Evolutionary conservation across 164 flowering plant species (phyloP), one percentile per base, ranked within the genome.

Genomic region (Cinnamomum chago): DNA sequence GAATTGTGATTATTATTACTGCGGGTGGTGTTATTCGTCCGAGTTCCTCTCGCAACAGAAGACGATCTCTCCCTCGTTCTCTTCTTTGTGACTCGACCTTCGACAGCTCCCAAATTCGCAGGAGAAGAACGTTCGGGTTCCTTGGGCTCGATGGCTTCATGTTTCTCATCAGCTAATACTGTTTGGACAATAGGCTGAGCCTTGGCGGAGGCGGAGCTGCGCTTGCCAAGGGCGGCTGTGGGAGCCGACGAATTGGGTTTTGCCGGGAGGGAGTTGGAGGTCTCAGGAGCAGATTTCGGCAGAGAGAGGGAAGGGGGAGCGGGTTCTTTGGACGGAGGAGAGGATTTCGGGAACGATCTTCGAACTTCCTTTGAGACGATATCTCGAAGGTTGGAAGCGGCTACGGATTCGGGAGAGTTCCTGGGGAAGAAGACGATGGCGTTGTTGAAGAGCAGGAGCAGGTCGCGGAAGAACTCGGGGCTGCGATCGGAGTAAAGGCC

Each of bases 391-490:
- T 84, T 79, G 12, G 3, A 6, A 5, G 95, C 96, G 2, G 91
- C 83, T 0, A 30, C n/a, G 20, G 77, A 83, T 62, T 93, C 93
- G 0, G 72, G 24, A 2, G 93, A 90, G 60, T 50, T 51, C 27
- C 75, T 60, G 22, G 82, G 84, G 66, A 83, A 76, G 76, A 83
- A 91, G 90, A 85, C 88, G 28, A 88, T 82, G 23, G 85, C 74
- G 76, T 90, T 88, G 65, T 90, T 91, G 85, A 75, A 91, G 88
- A 87, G 77, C 28, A 91, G 86, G 30, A 93, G 85, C 22, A 90
- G 78, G 4, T 91, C 81, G 75, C 91, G 96, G 1, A 90, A 81
- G 81, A 71, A 88, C 71, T 88, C 87, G 11, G 76, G 67, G 65
- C 62, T 27, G 67, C 60, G 25, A 76, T 81, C 78, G 3, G 83